Conservation (phyloP, 495 filamentous ascomycete species). For the Clavariopsis aquatica region DNA sequence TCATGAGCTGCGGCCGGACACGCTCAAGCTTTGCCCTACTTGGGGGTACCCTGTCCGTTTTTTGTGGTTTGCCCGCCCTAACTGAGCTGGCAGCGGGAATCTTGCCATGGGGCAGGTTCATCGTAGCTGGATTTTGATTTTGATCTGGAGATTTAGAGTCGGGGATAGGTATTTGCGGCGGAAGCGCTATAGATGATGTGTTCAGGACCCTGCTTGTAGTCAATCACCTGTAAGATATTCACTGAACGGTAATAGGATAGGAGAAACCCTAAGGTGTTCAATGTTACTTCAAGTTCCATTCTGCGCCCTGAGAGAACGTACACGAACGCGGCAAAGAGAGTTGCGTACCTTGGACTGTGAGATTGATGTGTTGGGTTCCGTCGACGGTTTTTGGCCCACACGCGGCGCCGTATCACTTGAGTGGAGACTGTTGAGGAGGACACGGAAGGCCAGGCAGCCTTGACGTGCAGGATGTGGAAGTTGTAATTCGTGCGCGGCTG, state of each 20-base stretch:
- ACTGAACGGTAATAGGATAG: too few relatives aligned
- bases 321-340: not conserved
- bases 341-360: not conserved
- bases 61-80: not conserved
- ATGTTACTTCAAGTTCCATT: not conserved
- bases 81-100: not conserved
- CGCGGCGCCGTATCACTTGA: not conserved
- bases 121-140: not conserved
- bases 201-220: not conserved
- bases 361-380: not conserved
- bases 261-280: too few relatives aligned
- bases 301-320: not conserved
- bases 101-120: not conserved
- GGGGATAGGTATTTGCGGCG: not conserved
- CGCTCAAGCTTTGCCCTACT: not conserved
- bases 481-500: not conserved
- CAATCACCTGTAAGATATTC: too few relatives aligned
- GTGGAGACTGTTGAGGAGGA: not conserved
- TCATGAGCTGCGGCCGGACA: not conserved
- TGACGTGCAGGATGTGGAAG: not conserved
- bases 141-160: not conserved
- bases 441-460: not conserved
- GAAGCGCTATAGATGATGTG: not conserved
- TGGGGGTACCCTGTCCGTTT: not conserved
- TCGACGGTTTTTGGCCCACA: not conserved